These are phyloP conservation scores for Paracoccidioides brasiliensis DNA, from an alignment of 2,329 filamentous ascomycete species.

Conservation along the genomic window DNA sequence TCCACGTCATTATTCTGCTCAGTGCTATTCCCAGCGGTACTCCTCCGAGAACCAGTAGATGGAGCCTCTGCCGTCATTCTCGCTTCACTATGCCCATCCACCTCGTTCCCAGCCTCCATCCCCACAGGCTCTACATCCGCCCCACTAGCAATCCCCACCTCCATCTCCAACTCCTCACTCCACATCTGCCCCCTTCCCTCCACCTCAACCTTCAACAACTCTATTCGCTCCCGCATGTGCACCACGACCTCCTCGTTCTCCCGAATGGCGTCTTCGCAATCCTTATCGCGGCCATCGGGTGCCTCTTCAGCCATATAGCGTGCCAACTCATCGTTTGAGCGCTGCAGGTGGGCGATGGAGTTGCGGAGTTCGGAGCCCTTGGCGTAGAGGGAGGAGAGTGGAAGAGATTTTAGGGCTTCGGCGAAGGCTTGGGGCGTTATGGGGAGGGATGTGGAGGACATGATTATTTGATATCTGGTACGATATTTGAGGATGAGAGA, in stretches of 20 bases:
- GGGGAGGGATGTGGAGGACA: constrained; percentile 38
- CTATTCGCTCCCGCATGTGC: constrained; percentile 43
- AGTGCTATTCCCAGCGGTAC: background rate
- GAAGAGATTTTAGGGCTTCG: constrained; percentile 44
- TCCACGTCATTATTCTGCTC: background rate
- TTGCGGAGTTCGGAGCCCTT: constrained; percentile 50
- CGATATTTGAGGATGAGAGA: background rate
- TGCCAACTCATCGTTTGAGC: constrained; percentile 44
- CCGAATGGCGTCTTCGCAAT: constrained; percentile 43
- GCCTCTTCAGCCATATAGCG: constrained; percentile 30
- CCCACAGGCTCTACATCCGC: background rate
- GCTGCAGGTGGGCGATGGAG: constrained; percentile 44
- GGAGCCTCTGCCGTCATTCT: background rate
- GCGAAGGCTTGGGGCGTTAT: constrained; percentile 41
- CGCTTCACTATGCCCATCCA: background rate
- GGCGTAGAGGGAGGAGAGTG: constrained; percentile 44
- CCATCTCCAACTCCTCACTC: constrained; percentile 18
- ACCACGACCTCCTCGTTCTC: constrained; percentile 47
- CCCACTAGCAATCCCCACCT: background rate
- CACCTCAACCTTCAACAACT: constrained; percentile 37
- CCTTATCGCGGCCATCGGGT: constrained; percentile 34
- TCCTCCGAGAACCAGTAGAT: background rate
- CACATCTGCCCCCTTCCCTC: constrained; percentile 43
- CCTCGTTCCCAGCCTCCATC: background rate
- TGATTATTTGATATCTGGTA: constrained; percentile 15